Evolutionary conservation across 176 grass and related monocot species (phyloP), one percentile per base, ranked within the genome.

Genomic region (Elymus sibiricus): DNA sequence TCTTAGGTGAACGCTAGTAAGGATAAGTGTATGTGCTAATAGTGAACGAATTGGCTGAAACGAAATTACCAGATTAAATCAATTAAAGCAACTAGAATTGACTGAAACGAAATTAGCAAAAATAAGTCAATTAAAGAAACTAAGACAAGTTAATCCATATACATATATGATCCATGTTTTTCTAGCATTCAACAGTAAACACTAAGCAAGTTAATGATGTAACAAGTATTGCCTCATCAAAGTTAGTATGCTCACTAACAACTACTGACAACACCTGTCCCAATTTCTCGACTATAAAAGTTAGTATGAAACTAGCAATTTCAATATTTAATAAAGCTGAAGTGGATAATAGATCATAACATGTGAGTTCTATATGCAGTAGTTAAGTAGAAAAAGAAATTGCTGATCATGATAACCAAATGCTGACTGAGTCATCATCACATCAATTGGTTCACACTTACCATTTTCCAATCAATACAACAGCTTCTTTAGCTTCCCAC

Each of bases 31-130:
- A 73, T 89, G 85, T 25, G 65, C 85, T 75, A 95, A 83, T 25
- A 91, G 95, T 63, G 89, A 95, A 88, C 87, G 89, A 90, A 98
- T 93, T 88, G 95, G 95, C 95, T 95, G 87, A 74, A 87, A 85
- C 40, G 0, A 70, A 60, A 63, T 78, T 24, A 62, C 76, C 74
- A 34, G 5, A 67, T 83, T 39, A 86, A 7, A 17, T 80, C 72
- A 86, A 29, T 72, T 64, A 74, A 49, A 88, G 61, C 16, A 42
- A 80, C 6, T 49, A 47, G 38, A 39, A 39, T 39, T 39, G 4
- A 1, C 2, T 39, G 38, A 39, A 86, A 83, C 42, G 0, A 64
- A 49, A 64, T 74, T 21, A 75, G 56, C 3, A 77, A 71, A 71
- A 27, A 82, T 17, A 75, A 66, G 35, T 39, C 62, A 70, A 51